phyloP scores from a whole-genome alignment of 169 alveolate species.

The Theileria annulata region DNA sequence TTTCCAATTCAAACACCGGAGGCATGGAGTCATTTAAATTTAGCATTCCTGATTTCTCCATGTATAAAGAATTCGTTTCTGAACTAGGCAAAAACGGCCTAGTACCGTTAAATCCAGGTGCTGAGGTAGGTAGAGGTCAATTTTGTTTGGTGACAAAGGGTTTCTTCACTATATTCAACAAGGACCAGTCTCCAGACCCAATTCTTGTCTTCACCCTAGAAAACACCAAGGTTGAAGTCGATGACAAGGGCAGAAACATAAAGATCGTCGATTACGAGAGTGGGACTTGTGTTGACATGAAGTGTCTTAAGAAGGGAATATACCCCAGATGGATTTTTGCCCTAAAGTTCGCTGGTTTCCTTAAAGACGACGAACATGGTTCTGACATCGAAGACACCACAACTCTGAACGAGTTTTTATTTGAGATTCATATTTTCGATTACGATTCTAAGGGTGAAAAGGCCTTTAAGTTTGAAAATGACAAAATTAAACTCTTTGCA shows the following conservation, averaged over 20 bases:
- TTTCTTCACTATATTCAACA: constrained; percentile 57
- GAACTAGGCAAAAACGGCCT: constrained; percentile 47
- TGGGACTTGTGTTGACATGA: constrained; percentile 59
- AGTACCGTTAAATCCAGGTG: constrained; percentile 1
- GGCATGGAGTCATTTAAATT: constrained; percentile 33
- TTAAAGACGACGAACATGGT: constrained; percentile 26
- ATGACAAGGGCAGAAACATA: constrained; percentile 63
- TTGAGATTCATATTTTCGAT: constrained; percentile 68
- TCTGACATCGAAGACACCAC: constrained; percentile 31
- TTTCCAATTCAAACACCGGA: constrained; percentile 8
- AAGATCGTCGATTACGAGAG: constrained; percentile 39
- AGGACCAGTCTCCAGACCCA: constrained; percentile 66
- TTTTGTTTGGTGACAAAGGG: constrained; percentile 73
- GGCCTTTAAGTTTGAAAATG: constrained; percentile 52
- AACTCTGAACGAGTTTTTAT: constrained; percentile 69
- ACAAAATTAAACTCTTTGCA: constrained; percentile 53
- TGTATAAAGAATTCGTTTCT: constrained; percentile 6
- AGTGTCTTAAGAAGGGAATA: constrained; percentile 69
- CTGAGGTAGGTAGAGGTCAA: constrained; percentile 23
- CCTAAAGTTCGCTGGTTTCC: constrained; percentile 73
- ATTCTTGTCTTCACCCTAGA: constrained; percentile 61
- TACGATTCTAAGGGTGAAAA: constrained; percentile 1
- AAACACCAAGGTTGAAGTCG: constrained; percentile 62
- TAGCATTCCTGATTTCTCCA: constrained; percentile 7
- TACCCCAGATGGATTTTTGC: constrained; percentile 77